phyloP scores from a whole-genome alignment of 2,329 filamentous ascomycete species.

The Chrysosporium queenslandicum region DNA sequence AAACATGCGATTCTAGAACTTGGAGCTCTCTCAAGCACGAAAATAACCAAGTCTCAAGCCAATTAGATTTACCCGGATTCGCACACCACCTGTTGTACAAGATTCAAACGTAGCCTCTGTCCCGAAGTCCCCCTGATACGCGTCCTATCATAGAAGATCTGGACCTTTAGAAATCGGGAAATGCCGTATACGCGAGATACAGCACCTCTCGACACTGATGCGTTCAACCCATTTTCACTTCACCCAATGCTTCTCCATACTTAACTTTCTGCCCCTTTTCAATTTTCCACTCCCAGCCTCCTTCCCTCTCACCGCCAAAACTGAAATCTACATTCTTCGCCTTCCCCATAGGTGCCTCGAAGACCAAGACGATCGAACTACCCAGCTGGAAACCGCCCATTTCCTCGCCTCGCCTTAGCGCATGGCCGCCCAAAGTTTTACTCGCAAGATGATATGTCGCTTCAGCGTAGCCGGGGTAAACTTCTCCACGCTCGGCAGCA shows the following conservation, averaged over 20 bases:
- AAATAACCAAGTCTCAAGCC: no score
- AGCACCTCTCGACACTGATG: not conserved
- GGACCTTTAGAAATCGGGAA: not conserved
- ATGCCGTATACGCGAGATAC: not conserved
- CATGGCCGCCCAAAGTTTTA: conserved; percentile 67
- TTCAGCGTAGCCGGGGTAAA: conserved; percentile 83
- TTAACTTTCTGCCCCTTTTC: conserved; percentile 80
- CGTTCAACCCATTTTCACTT: conserved; percentile 38
- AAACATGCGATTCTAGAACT: no score
- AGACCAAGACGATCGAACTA: conserved; percentile 89
- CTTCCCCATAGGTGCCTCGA: conserved; percentile 70
- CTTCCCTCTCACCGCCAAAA: conserved; percentile 48
- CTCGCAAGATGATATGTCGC: conserved; percentile 77
- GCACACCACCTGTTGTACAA: no score
- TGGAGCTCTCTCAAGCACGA: no score
- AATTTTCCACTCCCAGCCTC: conserved; percentile 76
- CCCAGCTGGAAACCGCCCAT: conserved; percentile 98
- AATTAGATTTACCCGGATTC: no score
- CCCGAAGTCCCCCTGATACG: no score
- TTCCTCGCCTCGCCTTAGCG: conserved; percentile 78
- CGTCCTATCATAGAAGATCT: no score
- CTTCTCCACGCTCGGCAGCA: conserved; percentile 64
- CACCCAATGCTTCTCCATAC: conserved; percentile 77
- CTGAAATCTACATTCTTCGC: conserved; percentile 51
- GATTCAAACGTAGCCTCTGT: no score